Percentiles rank a stretch among this genome's conserved stretches.
These are phyloP conservation scores for Tremella fuciformis DNA, from an alignment of 768 basidiomycete species.

Conservation along the genomic window DNA sequence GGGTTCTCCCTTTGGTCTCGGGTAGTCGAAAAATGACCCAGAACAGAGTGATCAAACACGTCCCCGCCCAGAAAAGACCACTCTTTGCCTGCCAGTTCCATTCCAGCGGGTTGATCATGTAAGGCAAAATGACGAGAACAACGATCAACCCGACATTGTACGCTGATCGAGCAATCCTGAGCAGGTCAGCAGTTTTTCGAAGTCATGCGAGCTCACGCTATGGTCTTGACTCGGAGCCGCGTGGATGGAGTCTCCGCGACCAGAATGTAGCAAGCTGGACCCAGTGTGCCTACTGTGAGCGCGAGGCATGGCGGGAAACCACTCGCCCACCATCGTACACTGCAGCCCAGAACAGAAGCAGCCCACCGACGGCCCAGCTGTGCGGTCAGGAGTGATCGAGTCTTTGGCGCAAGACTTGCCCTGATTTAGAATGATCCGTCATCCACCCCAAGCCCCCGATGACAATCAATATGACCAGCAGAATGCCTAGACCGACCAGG, in stretches of 20 bases:
- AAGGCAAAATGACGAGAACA: conserved; percentile 20
- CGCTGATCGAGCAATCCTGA: not conserved
- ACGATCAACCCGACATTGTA: not conserved
- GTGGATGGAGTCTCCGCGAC: conserved; percentile 50
- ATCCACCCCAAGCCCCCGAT: conserved; percentile 50
- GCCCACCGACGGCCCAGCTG: conserved; percentile 45
- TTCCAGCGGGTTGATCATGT: conserved; percentile 28
- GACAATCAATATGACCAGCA: conserved; percentile 45
- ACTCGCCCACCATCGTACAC: conserved; percentile 38
- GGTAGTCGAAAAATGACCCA: conserved; percentile 33
- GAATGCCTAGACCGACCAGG: conserved; percentile 45
- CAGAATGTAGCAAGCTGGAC: conserved; percentile 46
- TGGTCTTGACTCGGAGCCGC: conserved; percentile 51
- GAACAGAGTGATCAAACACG: conserved; percentile 20
- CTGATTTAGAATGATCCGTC: conserved; percentile 14
- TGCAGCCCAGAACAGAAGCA: conserved; percentile 51
- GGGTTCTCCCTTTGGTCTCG: conserved; percentile 19
- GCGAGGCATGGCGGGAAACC: no score
- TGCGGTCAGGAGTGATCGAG: not conserved
- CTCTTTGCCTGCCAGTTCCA: conserved; percentile 42
- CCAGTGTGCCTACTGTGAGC: conserved; percentile 27
- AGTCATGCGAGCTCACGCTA: conserved; percentile 23
- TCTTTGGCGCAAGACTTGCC: conserved; percentile 4
- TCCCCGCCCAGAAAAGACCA: conserved; percentile 41
- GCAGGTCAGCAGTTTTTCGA: not conserved